Percentiles rank a stretch among this genome's conserved stretches.
Conservation (phyloP, 768 basidiomycete species). For the Tulasnella sp. region DNA sequence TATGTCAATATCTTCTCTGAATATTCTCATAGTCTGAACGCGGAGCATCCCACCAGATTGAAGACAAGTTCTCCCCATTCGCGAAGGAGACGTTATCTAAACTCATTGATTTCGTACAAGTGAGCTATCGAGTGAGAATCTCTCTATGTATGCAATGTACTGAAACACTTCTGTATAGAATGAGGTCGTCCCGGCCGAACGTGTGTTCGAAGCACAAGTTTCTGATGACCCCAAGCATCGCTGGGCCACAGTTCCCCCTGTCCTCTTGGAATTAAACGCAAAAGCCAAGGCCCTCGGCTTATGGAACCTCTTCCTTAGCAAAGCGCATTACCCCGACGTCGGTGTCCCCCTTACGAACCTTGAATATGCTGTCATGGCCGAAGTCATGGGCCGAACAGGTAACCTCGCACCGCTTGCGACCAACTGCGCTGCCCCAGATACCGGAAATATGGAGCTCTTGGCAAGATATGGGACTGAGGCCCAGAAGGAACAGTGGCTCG, state of each 20-base stretch:
- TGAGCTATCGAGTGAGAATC: no score
- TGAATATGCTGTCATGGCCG: slow-evolving; percentile 99
- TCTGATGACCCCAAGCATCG: slow-evolving; percentile 60
- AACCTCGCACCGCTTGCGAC: slow-evolving; percentile 75
- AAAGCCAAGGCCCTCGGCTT: slow-evolving; percentile 83
- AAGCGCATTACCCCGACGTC: slow-evolving; percentile 79
- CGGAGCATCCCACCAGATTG: slow-evolving; percentile 41
- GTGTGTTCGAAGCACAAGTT: slow-evolving; percentile 70
- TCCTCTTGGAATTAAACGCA: slow-evolving; percentile 74
- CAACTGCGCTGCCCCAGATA: slow-evolving; percentile 95
- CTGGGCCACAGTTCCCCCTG: slow-evolving; percentile 76
- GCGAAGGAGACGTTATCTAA: slow-evolving; percentile 80
- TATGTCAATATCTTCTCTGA: slow-evolving; percentile 28
- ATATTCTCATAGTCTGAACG: neutral
- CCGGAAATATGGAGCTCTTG: slow-evolving; percentile 98
- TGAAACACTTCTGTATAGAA: slow-evolving; percentile 40
- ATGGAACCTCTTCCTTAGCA: slow-evolving; percentile 97
- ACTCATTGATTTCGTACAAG: slow-evolving; percentile 77
- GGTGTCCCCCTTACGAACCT: slow-evolving; percentile 89
- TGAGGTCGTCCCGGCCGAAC: slow-evolving; percentile 73
- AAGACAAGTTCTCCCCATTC: slow-evolving; percentile 85
- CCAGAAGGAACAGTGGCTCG: slow-evolving; percentile 85
- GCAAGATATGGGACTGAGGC: slow-evolving; percentile 86
- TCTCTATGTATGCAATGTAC: neutral
- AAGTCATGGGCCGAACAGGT: slow-evolving; percentile 75